A percentile compares a stretch with the other conserved stretches of the same genome.
Evolutionary conservation across 148 eudicot species (phyloP).

Genomic region (Persicaria tinctoria): DNA sequence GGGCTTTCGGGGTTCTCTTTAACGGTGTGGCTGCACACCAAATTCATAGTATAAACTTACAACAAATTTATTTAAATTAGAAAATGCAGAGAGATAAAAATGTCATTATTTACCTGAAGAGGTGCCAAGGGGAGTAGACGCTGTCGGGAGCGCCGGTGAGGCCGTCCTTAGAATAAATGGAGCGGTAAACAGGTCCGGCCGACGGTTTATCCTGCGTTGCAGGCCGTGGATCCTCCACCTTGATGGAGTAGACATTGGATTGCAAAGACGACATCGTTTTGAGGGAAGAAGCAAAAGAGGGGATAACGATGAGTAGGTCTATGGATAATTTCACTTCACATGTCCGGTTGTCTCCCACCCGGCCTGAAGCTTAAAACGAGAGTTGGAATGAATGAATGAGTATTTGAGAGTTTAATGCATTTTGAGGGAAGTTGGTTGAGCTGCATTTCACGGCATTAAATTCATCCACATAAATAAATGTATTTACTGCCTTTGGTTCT

Average conservation of each 20-base stretch:
- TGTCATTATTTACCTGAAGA: constrained; percentile 45
- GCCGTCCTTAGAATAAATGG: constrained; percentile 73
- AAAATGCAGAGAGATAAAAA: neutral
- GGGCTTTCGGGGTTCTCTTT: constrained; percentile 46
- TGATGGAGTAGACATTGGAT: constrained; percentile 34
- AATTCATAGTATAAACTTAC: too few species aligned
- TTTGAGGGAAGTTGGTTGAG: neutral
- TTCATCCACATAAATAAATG: neutral
- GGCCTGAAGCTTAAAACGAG: neutral
- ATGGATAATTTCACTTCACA: too few species aligned
- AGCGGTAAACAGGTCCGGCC: constrained; percentile 73
- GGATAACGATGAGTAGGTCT: neutral
- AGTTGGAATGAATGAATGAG: neutral
- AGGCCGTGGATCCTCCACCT: constrained; percentile 57
- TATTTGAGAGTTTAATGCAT: neutral
- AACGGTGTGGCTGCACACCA: constrained; percentile 51
- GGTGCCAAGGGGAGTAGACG: constrained; percentile 68
- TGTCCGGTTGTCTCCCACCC: neutral
- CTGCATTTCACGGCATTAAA: neutral
- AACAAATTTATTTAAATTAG: neutral
- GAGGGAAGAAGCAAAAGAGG: neutral
- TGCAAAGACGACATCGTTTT: neutral
- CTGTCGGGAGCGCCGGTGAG: constrained; percentile 55
- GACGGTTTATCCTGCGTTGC: constrained; percentile 46
- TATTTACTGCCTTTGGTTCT: neutral